Evolutionary conservation across 257 asterid species (phyloP), one percentile per base, ranked within the genome.

Genomic region (Solanum pinnatisectum): DNA sequence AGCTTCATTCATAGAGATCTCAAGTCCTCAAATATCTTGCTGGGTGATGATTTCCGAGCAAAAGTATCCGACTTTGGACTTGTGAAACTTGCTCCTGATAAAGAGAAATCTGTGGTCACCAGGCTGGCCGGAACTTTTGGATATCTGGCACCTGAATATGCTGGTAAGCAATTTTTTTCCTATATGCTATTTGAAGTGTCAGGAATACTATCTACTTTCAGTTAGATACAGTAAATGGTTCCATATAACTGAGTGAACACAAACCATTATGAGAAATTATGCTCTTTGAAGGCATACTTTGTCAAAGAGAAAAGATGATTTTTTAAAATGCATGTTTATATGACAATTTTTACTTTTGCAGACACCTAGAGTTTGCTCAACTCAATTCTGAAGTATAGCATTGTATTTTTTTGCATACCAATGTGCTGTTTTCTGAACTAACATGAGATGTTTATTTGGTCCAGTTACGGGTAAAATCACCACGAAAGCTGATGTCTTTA

Each of bases 81-180:
- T 7, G 99, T 96, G 87, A 96, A 95, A 88, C 97, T 96, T 35
- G 98, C 98, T 72, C 99, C 99, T 3, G 94, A 95, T 78, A 97
- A 95, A 59, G 97, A 89, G 94, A 92, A 87, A 81, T 95, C 99
- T 10, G 95, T 95, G 40, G 94, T 92, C 87, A 96, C 99, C 8
- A 93, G 96, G 73, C 96, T 96, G 6, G 99, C 99, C 2, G 99
- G 99, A 39, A 96, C 99, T 74, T 96, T 96, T 46, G 98, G 99
- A 27, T 96, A 96, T 90, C 94, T 95, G 3, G 99, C 99, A 5
- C 99, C 99, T 39, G 98, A 96, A 89, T 96, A 96, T 90, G 99
- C 98, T 8, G 98, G 99, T 96, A 91, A 92, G 87, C 33, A 18
- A 30, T 87, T 10, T 25, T 3, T 36, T 65, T 73, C 39, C 44